Conservation (phyloP, 1,284 basidiomycete species). For the Inonotus obliquus region DNA sequence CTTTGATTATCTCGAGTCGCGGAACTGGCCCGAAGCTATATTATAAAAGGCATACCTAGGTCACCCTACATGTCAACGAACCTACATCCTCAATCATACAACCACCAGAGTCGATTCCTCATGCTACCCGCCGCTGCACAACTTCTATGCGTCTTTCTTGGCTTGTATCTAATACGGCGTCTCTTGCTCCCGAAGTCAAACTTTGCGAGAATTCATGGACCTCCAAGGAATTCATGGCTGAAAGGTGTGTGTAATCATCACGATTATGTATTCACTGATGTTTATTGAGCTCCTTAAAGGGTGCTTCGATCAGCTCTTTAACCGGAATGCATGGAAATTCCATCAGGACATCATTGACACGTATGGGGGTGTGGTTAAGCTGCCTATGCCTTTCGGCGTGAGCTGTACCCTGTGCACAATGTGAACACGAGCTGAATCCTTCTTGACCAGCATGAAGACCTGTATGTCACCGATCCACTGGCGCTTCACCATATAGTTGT, state of each 20-base stretch:
- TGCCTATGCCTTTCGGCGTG: conserved; percentile 21
- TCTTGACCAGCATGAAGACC: conserved; percentile 30
- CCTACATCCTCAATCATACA: too few relatives aligned
- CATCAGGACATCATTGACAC: conserved; percentile 19
- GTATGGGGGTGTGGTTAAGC: conserved; percentile 20
- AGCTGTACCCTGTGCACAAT: conserved; percentile 14
- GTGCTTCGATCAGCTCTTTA: conserved; percentile 12
- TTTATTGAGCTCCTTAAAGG: neutral
- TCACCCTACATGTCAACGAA: too few relatives aligned
- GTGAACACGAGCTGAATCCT: neutral
- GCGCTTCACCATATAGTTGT: conserved; percentile 37
- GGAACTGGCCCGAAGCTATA: too few relatives aligned
- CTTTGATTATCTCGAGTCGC: too few relatives aligned
- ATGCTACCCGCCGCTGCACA: too few relatives aligned
- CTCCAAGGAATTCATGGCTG: conserved; percentile 11
- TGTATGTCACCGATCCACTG: conserved; percentile 35
- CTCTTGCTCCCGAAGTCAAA: neutral
- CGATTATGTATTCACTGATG: neutral
- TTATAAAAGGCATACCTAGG: too few relatives aligned
- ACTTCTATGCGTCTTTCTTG: neutral
- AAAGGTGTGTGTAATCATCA: neutral
- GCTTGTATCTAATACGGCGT: neutral
- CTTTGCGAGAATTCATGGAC: conserved; percentile 10
- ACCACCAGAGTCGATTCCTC: too few relatives aligned
- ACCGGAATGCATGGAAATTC: conserved; percentile 16